Conservation (phyloP, 2,329 filamentous ascomycete species). For the Ambrosiella beaveri region DNA sequence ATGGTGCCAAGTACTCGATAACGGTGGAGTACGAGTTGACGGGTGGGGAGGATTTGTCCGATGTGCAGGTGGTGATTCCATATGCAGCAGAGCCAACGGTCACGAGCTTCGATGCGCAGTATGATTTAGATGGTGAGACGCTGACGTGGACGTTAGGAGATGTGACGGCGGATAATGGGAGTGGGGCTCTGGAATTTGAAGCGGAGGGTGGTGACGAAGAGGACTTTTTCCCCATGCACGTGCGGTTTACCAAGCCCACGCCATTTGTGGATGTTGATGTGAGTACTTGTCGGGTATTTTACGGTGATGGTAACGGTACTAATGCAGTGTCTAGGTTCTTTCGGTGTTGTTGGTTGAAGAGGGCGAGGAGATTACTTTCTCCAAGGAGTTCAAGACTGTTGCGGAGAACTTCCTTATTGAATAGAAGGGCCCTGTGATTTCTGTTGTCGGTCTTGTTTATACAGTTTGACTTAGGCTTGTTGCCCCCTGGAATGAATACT, state of each 20-base stretch:
- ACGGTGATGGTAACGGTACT: background rate
- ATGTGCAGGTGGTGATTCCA: conserved; percentile 77
- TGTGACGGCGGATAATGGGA: conserved; percentile 66
- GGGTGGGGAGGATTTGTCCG: conserved; percentile 57
- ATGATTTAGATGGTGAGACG: conserved; percentile 82
- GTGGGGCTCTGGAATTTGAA: conserved; percentile 88
- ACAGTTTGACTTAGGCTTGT: background rate
- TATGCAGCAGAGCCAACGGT: conserved; percentile 76
- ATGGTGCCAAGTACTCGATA: conserved; percentile 66
- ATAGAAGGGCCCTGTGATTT: conserved; percentile 25
- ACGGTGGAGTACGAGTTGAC: conserved; percentile 93
- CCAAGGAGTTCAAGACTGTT: conserved; percentile 61
- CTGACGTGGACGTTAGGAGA: conserved; percentile 86
- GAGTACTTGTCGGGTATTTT: conserved; percentile 26
- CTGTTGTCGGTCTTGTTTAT: conserved; percentile 7
- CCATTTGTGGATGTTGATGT: conserved; percentile 92
- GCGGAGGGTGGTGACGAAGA: conserved; percentile 72
- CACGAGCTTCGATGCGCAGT: conserved; percentile 83
- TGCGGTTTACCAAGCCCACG: conserved; percentile 69
- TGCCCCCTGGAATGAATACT: background rate
- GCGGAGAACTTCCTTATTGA: conserved; percentile 64
- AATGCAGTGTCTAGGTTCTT: conserved; percentile 30
- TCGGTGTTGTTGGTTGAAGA: conserved; percentile 56
- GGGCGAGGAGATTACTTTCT: conserved; percentile 64
- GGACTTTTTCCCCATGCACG: conserved; percentile 95